phyloP scores from a whole-genome alignment of 371 early-diverging fungal species.

The Lichtheimia ramosa region DNA sequence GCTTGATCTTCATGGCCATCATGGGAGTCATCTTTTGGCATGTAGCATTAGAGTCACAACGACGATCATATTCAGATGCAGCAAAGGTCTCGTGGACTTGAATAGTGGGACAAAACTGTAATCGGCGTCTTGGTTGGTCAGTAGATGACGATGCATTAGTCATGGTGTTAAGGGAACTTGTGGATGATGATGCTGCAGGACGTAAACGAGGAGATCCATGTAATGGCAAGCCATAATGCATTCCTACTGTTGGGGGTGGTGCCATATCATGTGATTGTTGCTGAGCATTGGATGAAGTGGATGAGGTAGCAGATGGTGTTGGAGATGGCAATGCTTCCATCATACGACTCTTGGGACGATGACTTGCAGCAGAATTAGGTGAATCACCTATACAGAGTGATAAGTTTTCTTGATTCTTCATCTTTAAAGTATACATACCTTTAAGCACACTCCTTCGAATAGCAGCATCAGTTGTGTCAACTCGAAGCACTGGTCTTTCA shows the following conservation, averaged over 20 bases:
- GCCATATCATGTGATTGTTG: constrained; percentile 14
- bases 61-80: constrained; percentile 63
- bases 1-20: constrained; percentile 69
- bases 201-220: constrained; percentile 46
- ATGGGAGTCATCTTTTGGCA: constrained; percentile 62
- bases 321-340: constrained; percentile 23
- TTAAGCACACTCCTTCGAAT: constrained; percentile 26
- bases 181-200: constrained; percentile 42
- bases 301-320: constrained; percentile 36
- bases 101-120: constrained; percentile 19
- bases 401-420: neutral
- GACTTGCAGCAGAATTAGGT: neutral
- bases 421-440: constrained; percentile 23
- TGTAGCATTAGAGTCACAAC: constrained; percentile 60
- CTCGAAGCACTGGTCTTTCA: constrained; percentile 26
- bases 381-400: neutral
- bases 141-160: neutral
- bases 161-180: constrained; percentile 10
- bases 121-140: constrained; percentile 5
- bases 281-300: constrained; percentile 16
- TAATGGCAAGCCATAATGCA: constrained; percentile 44
- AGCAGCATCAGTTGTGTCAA: constrained; percentile 22
- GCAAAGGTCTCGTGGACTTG: constrained; percentile 20
- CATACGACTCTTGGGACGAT: neutral
- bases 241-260: constrained; percentile 22